A percentile compares a stretch with the other conserved stretches of the same genome.
Evolutionary conservation across 306 rosid species (phyloP).

Genomic region (Cucurbita moschata): DNA sequence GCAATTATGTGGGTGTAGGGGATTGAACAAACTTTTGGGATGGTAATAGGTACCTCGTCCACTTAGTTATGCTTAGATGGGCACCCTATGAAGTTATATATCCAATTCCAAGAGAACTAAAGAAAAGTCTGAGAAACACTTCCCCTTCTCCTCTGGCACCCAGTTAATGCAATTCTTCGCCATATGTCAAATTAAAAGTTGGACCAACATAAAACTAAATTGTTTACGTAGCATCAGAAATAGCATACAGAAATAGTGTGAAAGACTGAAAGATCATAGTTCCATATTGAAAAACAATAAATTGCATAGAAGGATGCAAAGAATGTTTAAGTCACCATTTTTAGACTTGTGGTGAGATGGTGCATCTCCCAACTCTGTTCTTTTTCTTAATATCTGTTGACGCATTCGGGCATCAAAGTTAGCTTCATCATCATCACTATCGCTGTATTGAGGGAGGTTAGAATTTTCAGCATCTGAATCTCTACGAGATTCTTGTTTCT

Average conservation of each 20-base stretch:
- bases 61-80: not conserved
- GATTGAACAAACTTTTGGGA: not conserved
- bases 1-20: not conserved
- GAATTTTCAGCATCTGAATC: slow-evolving; percentile 25
- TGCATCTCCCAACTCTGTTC: slow-evolving; percentile 55
- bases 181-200: not conserved
- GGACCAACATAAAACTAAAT: not conserved
- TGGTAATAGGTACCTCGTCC: not conserved
- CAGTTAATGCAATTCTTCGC: not conserved
- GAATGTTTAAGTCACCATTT: slow-evolving; percentile 33
- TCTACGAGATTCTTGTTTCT: slow-evolving; percentile 52
- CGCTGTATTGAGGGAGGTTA: slow-evolving; percentile 27
- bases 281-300: slow-evolving; percentile 3
- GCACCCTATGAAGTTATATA: not conserved
- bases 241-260: not conserved
- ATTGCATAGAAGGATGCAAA: slow-evolving; percentile 8
- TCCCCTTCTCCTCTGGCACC: not conserved
- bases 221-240: not conserved
- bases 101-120: not conserved
- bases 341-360: slow-evolving; percentile 44
- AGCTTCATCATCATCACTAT: slow-evolving; percentile 47
- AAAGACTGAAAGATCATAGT: slow-evolving; percentile 8
- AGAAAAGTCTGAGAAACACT: not conserved
- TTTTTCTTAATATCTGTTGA: slow-evolving; percentile 57
- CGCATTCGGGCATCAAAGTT: slow-evolving; percentile 89